Base-by-base conservation (phyloP, 2,329 filamentous ascomycete genomes). In the Orbilia ellipsospora region DNA sequence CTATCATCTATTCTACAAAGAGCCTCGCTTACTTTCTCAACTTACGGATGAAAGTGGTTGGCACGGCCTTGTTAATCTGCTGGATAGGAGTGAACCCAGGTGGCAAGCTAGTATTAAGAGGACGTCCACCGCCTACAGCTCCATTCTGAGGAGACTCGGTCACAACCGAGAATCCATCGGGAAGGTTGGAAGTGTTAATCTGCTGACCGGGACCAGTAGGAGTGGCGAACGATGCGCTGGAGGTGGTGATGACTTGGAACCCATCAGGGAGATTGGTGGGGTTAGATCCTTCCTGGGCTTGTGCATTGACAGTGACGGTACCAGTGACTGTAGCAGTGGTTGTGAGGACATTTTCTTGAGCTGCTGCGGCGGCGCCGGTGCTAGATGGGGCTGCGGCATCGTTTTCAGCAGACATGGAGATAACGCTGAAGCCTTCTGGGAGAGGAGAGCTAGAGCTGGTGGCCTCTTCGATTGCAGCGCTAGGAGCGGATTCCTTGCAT, bases 361-460 rank as follows among this genome's bases (percentile, higher is more conserved):
- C 13, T 20, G 28, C 26, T 13, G 20, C 52, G 26, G 16, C 16
- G 13, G 4, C 18, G 4, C 23, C 10, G 23, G 18, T 23, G 23
- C 12, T 36, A 4, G 26, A n/a, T 18, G 44, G 20, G 8, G 55
- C 55, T 4, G 55, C 55, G 15, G n/a, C 28, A 1, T 23, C 28
- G 16, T 28, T 28, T 15, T 31, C 36, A 36, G 44, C 40, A 18
- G 28, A 36, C 42, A 48, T 59, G 7, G 68, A 73, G 15, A 73
- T 61, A 10, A 66, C 48, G n/a, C 57, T 66, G 62, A 73, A 73
- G 52, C 69, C 69, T 13, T 36, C 18, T 10, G 69, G 62, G 5
- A 66, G 56, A 15, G 12, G 13, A 44, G 28, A 40, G 10, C 16
- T 40, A 26, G 54, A 36, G 28, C 15, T 4, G 6, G n/a, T 4